Base-by-base conservation (phyloP, 192 early-diverging fungal genomes). In the Gaertneriomyces sp. region DNA sequence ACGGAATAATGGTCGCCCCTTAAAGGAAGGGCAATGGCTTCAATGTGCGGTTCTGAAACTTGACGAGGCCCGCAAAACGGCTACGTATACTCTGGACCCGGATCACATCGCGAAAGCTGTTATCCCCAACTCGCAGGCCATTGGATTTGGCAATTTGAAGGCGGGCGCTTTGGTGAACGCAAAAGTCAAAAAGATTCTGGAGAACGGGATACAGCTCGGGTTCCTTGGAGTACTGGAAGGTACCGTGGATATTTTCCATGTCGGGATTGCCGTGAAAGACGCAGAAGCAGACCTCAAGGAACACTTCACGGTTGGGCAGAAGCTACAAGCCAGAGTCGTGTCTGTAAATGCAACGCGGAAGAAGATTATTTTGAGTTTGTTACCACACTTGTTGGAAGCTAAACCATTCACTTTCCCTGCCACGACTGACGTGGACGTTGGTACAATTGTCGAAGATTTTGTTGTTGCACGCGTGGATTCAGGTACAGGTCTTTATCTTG, bases 211-310 rank as follows among this genome's bases (percentile, higher is more conserved):
- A 17, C 62, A 82, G 55, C 69, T 90, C 51, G 82, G 85, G 47
- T 87, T 94, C 66, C 86, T 92, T 83, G 91, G 90, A n/a, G 79
- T 92, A 51, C 91, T 93, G 64, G 84, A 91, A 64, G 89, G 87
- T 58, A 81, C 77, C 2, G 82, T 92, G 20, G 86, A 88, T 46
- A 58, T 84, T 55, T 76, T 77, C 45, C 87, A 89, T 59, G 9
- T 61, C 1, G 75, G 79, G 63, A 72, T 69, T 45, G 56, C 68
- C 3, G 51, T 83, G 43, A 54, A 51, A 40, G 66, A 73, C 47
- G 60, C 61, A 16, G 61, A 65, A 16, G 38, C 38, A 19, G 78
- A 90, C 43, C 39, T 89, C 20, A 79, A 82, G 17, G 71, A 79
- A 8, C 65, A 65, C 10, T 89, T 83, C 74, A 79, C 86, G 46